These are phyloP conservation scores for Heliamphora exappendiculata DNA, from an alignment of 148 eudicot species.

Conservation along the genomic window DNA sequence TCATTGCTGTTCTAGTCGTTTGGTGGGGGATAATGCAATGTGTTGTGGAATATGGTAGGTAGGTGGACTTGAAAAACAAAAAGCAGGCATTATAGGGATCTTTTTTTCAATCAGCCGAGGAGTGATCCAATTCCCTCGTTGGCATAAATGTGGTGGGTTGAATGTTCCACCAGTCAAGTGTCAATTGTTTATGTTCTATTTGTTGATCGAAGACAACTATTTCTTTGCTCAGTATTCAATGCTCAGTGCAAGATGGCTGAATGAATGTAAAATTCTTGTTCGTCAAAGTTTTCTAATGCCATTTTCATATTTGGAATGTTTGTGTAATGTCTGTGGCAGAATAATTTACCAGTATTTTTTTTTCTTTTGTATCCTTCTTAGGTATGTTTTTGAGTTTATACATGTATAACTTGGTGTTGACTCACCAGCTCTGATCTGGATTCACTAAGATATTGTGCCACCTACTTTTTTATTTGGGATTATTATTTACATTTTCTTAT, in stretches of 20 bases:
- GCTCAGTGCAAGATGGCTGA: background rate
- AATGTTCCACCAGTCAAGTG: too few relatives aligned
- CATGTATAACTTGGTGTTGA: background rate
- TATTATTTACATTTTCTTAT: background rate
- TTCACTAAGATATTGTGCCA: background rate
- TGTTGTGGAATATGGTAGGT: background rate
- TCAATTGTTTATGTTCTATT: background rate
- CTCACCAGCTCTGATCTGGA: background rate
- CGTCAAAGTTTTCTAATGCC: background rate
- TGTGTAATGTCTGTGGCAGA: background rate
- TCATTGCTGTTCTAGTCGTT: too few relatives aligned
- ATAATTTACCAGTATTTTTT: background rate
- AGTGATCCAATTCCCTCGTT: too few relatives aligned
- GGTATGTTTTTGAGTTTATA: background rate
- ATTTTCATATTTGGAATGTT: background rate
- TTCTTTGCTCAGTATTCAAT: background rate
- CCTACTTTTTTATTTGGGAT: background rate
- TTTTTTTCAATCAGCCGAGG: too few relatives aligned
- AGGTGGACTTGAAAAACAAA: too few relatives aligned
- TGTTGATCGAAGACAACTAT: background rate
- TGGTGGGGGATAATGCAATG: background rate
- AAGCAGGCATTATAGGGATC: too few relatives aligned
- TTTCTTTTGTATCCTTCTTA: background rate
- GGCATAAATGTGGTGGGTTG: too few relatives aligned
- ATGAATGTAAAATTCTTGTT: background rate